Evolutionary conservation across 495 filamentous ascomycete species (phyloP).

Genomic region (Evansstolkia leycettana): DNA sequence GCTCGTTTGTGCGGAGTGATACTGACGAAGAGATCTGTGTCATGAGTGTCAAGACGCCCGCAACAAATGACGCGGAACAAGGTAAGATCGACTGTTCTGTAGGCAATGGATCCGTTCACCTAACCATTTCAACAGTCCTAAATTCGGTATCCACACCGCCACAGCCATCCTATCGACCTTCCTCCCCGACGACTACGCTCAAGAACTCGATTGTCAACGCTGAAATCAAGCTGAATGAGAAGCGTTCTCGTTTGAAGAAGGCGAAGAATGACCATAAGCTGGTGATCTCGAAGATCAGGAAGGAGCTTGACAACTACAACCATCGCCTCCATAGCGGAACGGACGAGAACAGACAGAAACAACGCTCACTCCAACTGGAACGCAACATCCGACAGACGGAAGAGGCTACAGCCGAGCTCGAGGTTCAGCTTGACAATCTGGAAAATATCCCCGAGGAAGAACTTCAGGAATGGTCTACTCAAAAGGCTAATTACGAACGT

Average conservation of each 20-base stretch:
- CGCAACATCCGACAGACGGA: slow-evolving; percentile 76
- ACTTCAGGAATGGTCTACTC: slow-evolving; percentile 43
- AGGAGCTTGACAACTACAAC: slow-evolving; percentile 67
- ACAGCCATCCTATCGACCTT: slow-evolving; percentile 57
- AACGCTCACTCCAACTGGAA: slow-evolving; percentile 65
- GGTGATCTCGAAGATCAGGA: slow-evolving; percentile 54
- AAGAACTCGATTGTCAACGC: slow-evolving; percentile 75
- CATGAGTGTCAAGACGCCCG: slow-evolving; percentile 67
- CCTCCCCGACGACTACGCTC: slow-evolving; percentile 81
- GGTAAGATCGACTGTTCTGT: no score
- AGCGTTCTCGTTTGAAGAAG: slow-evolving; percentile 60
- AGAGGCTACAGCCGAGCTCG: slow-evolving; percentile 50
- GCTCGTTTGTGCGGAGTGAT: slow-evolving; percentile 67
- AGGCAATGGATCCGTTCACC: background rate
- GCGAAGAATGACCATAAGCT: slow-evolving; percentile 70
- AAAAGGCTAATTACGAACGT: slow-evolving; percentile 47
- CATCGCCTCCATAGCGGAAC: slow-evolving; percentile 59
- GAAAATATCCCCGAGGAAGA: slow-evolving; percentile 59
- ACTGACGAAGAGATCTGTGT: slow-evolving; percentile 64
- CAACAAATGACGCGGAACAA: slow-evolving; percentile 55
- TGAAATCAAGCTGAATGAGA: slow-evolving; percentile 65
- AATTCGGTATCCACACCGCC: slow-evolving; percentile 29
- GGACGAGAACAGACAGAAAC: slow-evolving; percentile 70
- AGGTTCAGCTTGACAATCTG: slow-evolving; percentile 51
- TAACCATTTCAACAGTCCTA: slow-evolving; percentile 16